phyloP scores from a whole-genome alignment of 192 early-diverging fungal genomes.

The Coemansia sp. region DNA sequence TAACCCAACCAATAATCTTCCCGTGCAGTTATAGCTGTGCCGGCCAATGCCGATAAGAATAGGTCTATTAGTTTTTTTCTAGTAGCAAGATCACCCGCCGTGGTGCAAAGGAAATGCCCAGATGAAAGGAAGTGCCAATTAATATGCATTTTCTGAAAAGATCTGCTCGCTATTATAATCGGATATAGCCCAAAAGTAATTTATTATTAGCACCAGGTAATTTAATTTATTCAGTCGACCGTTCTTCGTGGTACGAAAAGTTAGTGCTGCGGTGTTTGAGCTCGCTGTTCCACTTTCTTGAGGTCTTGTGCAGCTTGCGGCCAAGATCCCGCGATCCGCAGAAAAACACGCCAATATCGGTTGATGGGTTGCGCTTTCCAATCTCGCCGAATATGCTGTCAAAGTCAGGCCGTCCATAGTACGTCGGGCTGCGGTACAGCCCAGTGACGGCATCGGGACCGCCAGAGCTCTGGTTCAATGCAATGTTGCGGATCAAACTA shows the following conservation, averaged over 20 bases:
- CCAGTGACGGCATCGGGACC: conserved; percentile 71
- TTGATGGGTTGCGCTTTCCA: conserved; percentile 50
- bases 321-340: conserved; percentile 69
- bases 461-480: conserved; percentile 51
- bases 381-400: conserved; percentile 62
- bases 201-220: background rate
- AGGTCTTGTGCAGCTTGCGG: conserved; percentile 40
- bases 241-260: conserved; percentile 65
- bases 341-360: conserved; percentile 76
- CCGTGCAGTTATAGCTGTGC: no score
- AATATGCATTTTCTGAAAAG: background rate
- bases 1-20: no score
- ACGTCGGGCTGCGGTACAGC: conserved; percentile 59
- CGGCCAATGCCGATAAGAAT: no score
- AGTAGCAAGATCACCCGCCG: no score
- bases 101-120: background rate
- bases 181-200: background rate
- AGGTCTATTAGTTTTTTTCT: no score
- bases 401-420: conserved; percentile 82
- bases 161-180: background rate
- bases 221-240: conserved; percentile 14
- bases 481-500: conserved; percentile 62
- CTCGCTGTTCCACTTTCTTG: conserved; percentile 35
- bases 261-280: conserved; percentile 47
- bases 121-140: background rate